Conservation (phyloP, 352 stramenopile genomes). For the Globisporangium recalcitrans region DNA sequence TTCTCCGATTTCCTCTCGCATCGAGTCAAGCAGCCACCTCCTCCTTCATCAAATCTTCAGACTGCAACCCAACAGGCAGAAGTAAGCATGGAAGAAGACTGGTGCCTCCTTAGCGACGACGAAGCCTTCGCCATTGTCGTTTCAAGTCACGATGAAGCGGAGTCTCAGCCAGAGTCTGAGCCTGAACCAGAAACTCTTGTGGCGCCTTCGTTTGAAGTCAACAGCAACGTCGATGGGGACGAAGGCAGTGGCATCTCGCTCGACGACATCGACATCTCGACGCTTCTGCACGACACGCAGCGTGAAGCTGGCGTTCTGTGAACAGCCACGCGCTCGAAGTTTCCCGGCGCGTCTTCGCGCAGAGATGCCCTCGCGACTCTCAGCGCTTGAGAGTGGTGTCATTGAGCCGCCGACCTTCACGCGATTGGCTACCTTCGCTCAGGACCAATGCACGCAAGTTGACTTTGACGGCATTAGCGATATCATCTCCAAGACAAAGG, state of each 20-base stretch:
- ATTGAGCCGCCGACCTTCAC: constrained; percentile 21
- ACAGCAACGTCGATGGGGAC: neutral
- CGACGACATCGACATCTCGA: constrained; percentile 19
- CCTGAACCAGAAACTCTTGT: neutral
- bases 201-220: neutral
- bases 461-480: constrained; percentile 12
- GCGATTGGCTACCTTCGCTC: constrained; percentile 21
- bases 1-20: constrained; percentile 3
- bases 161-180: constrained; percentile 22
- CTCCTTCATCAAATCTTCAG: no score
- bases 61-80: neutral
- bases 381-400: neutral
- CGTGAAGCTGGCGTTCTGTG: constrained; percentile 29
- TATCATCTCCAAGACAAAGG: neutral
- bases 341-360: constrained; percentile 27
- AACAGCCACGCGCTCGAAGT: constrained; percentile 5
- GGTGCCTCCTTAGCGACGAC: constrained; percentile 47
- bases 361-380: constrained; percentile 17
- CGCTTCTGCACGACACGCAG: constrained; percentile 25
- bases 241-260: constrained; percentile 5
- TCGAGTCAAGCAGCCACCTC: neutral
- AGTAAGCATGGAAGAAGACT: constrained; percentile 41
- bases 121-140: constrained; percentile 19
- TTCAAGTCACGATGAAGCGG: constrained; percentile 22
- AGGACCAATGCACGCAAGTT: constrained; percentile 29